These are phyloP conservation scores for Mortierella sp. DNA, from an alignment of 371 early-diverging fungal genomes.

Conservation along the genomic window DNA sequence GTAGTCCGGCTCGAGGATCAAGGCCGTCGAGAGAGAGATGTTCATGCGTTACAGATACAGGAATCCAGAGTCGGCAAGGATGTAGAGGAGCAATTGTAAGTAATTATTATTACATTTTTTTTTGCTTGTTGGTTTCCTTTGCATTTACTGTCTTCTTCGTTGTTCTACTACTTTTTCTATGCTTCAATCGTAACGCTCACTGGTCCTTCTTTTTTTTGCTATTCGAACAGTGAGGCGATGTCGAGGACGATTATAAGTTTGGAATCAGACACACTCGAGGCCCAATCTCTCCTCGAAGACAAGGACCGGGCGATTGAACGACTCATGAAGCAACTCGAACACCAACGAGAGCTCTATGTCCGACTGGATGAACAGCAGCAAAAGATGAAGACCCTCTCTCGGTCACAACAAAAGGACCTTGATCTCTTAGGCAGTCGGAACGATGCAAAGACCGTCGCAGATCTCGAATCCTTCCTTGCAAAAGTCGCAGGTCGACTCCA, in stretches of 20 bases:
- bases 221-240: conserved; percentile 31
- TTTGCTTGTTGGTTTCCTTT: neutral
- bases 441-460: conserved; percentile 15
- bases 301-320: conserved; percentile 51
- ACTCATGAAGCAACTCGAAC: conserved; percentile 50
- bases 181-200: too few species aligned
- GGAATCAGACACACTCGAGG: conserved; percentile 49
- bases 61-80: conserved; percentile 20
- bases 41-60: conserved; percentile 32
- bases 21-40: conserved; percentile 38
- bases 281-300: conserved; percentile 45
- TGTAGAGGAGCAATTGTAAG: conserved; percentile 45
- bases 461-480: conserved; percentile 17
- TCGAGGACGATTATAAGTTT: conserved; percentile 35
- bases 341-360: conserved; percentile 42
- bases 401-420: conserved; percentile 35
- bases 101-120: neutral
- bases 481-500: conserved; percentile 31
- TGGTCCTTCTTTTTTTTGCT: neutral
- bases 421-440: conserved; percentile 10
- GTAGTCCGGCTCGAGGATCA: conserved; percentile 61
- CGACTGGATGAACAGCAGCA: conserved; percentile 54
- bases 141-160: neutral
- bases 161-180: neutral
- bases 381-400: conserved; percentile 37